Percentiles rank a stretch among this genome's conserved stretches.
Evolutionary conservation across 169 alveolate genomes (phyloP).

Genomic region (Eimeria zaria): DNA sequence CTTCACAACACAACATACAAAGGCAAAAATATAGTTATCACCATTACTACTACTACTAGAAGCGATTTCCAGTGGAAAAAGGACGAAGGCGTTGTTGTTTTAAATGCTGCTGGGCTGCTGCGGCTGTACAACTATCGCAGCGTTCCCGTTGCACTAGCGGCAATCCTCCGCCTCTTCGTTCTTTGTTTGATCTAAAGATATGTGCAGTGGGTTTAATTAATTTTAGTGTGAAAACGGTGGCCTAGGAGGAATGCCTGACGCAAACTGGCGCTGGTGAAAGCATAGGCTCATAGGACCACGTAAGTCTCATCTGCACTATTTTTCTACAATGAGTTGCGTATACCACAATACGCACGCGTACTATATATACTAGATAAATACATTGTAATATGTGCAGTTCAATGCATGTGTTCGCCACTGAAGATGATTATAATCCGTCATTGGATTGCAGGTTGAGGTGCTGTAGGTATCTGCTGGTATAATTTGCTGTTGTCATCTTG

Average conservation of each 20-base stretch:
- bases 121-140: background rate
- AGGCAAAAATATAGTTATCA: no score
- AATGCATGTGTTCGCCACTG: background rate
- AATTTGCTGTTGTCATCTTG: slow-evolving; percentile 51
- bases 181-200: background rate
- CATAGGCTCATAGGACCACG: background rate
- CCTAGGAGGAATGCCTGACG: background rate
- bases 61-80: no score
- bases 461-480: slow-evolving; percentile 25
- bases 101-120: background rate
- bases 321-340: background rate
- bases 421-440: background rate
- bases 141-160: background rate
- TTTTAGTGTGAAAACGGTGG: background rate
- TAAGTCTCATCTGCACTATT: background rate
- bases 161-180: background rate
- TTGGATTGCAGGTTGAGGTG: background rate
- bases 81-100: no score
- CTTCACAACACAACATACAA: no score
- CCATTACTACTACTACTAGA: no score
- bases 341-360: background rate
- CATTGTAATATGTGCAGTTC: no score
- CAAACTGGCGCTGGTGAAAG: background rate
- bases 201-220: background rate
- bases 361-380: background rate